Evolutionary conservation across 805 yeast species (phyloP), one percentile per base, ranked within the genome.

Genomic region (Kodamaea neixiangensis): DNA sequence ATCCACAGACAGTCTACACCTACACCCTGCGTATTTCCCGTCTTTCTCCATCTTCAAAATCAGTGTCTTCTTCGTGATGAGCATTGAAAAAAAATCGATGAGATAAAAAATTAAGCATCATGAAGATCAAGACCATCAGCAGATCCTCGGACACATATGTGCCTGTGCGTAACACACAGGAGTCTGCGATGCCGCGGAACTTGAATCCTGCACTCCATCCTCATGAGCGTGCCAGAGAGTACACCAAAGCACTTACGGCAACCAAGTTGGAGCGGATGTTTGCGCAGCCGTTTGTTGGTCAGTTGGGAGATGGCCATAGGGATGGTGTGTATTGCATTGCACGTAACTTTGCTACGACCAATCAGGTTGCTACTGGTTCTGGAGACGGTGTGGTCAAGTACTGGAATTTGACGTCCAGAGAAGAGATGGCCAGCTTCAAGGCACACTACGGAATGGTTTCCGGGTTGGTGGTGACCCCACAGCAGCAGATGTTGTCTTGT

Each of bases 261-360:
- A 92, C 98, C 13, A 94, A 94, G 66, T 68, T 94, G 72, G 98
- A 93, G 65, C 80, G 97, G 58, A 86, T 94, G 88, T 94, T 94
- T 79, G 98, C 99, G 0, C 92, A 92, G 64, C 99, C 99, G 2
- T 94, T 94, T 68, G 78, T 96, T 17, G 97, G 96, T 0, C 98
- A 94, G 65, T 71, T 94, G 34, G 99, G 99, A 2, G 80, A 82
- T 54, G 99, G 99, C 7, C 99, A 96, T 64, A 75, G 93, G 51
- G 99, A 94, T 65, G 98, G 97, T 52, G 90, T 94, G 11, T 93
- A 94, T 68, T 75, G 85, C 14, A 80, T 94, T 44, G 96, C 97
- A 5, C 87, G 86, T 67, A 87, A 92, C 68, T 83, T 83, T 64
- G 70, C 78, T 41, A 74, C 80, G 42, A 76, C 91, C 46, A 87